Conservation (phyloP, 2,329 filamentous ascomycete genomes). For the Pyrenochaeta sp. region DNA sequence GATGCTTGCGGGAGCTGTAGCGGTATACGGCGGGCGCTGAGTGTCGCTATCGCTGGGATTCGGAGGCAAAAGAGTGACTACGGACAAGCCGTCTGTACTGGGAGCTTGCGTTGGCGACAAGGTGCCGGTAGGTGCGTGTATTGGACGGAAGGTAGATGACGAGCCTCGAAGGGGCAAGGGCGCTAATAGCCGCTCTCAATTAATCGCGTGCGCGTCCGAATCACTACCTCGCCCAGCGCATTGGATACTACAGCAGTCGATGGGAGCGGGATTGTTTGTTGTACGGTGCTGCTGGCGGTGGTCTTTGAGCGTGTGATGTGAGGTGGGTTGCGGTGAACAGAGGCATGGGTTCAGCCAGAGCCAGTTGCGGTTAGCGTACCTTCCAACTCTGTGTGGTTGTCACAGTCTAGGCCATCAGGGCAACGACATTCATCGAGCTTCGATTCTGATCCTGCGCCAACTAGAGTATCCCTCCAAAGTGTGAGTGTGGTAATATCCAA, state of each 20-base stretch:
- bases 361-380: constrained; percentile 32
- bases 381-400: constrained; percentile 15
- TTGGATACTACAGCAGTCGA: constrained; percentile 25
- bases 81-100: constrained; percentile 55
- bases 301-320: constrained; percentile 25
- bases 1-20: constrained; percentile 48
- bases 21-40: constrained; percentile 37
- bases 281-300: constrained; percentile 11
- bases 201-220: constrained; percentile 35
- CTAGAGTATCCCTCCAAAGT: not conserved
- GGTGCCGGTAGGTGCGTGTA: constrained; percentile 47
- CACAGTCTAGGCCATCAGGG: constrained; percentile 11
- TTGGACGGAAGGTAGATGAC: constrained; percentile 26
- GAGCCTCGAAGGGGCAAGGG: constrained; percentile 37
- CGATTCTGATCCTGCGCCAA: not conserved
- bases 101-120: constrained; percentile 55
- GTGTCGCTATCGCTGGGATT: constrained; percentile 34
- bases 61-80: constrained; percentile 53
- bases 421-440: constrained; percentile 6
- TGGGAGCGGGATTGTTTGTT: constrained; percentile 21
- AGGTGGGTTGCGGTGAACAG: constrained; percentile 22
- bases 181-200: constrained; percentile 38
- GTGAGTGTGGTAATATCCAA: not conserved
- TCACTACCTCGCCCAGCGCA: constrained; percentile 37
- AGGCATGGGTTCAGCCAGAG: constrained; percentile 24